Percentiles rank a stretch among this genome's conserved stretches.
These are phyloP conservation scores for Thelonectria olida DNA, from an alignment of 2,329 filamentous ascomycete species.

Conservation along the genomic window DNA sequence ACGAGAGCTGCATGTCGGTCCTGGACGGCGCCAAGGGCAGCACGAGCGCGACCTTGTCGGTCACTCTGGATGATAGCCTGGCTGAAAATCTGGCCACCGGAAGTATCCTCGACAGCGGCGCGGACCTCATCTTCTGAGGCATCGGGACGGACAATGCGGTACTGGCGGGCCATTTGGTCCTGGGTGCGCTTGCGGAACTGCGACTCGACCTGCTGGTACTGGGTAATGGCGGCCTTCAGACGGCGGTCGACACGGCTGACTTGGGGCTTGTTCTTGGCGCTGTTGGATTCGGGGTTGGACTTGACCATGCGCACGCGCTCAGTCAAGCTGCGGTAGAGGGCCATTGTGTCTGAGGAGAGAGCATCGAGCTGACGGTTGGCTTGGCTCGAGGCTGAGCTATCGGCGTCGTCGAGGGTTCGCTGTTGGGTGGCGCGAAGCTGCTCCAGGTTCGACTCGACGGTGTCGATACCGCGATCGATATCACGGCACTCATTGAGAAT, in stretches of 20 bases:
- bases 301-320: conserved; percentile 85
- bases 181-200: conserved; percentile 82
- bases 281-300: conserved; percentile 78
- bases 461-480: conserved; percentile 79
- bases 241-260: conserved; percentile 82
- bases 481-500: conserved; percentile 87
- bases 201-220: conserved; percentile 83
- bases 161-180: conserved; percentile 88
- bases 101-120: conserved; percentile 77
- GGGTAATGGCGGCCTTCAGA: conserved; percentile 81
- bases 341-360: conserved; percentile 83
- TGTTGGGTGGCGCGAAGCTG: conserved; percentile 77
- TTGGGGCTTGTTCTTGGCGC: conserved; percentile 79
- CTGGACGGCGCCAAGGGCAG: conserved; percentile 81
- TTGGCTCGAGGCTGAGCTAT: conserved; percentile 73
- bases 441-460: conserved; percentile 76
- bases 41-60: conserved; percentile 81
- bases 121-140: conserved; percentile 81
- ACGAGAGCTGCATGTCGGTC: conserved; percentile 87
- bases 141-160: conserved; percentile 86
- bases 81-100: conserved; percentile 83
- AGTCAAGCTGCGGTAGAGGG: conserved; percentile 80
- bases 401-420: conserved; percentile 77
- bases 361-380: conserved; percentile 76
- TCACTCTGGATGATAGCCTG: conserved; percentile 86